Evolutionary conservation across 1,284 basidiomycete species (phyloP), one percentile per base, ranked within the genome.

Genomic region (Tetrapyrgos nigripes): DNA sequence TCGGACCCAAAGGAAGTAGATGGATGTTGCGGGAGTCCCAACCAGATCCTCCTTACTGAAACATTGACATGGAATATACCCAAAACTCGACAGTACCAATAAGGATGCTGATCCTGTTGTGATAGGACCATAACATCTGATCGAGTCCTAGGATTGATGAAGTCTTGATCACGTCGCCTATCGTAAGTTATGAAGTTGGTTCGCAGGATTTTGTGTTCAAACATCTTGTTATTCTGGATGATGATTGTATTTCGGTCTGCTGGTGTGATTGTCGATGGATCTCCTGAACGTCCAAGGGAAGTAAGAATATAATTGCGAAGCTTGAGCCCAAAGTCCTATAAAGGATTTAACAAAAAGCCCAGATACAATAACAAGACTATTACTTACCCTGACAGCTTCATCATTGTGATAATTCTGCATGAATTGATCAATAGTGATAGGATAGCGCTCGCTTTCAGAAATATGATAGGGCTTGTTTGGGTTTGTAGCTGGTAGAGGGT

Each of bases 391-490:
- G 11, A 40, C 9, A 3, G 50, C 50, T 23, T 29, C 28, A 21
- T 52, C 50, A 40, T 52, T 33, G 4, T 5, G n/a, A 21, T 35
- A 24, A 37, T 52, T n/a, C 13, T 33, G 28, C n/a, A 52, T 29
- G 28, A 29, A 52, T 13, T 29, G 29, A 37, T 29, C 23, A 35
- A 52, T 9, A 11, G 29, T 40, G 19, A n/a, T 33, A 31, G 19
- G 35, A 40, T 52, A 37, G 6, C 50, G 26, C 8, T 13, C 47
- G 1, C 47, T 57, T 0, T 45, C 37, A 0, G 61, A 68, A 1
- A 67, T 61, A 5, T 71, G 68, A 23, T 66, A 64, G 29, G 63
- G 63, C 5, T 10, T 14, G 19, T 23, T 19, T 2, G 50, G 52
- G 14, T 40, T 21, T 3, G 59, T 57, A 28, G 27, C 43, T 3